A percentile compares a stretch with the other conserved stretches of the same genome.
phyloP scores from a whole-genome alignment of 352 stramenopile species.

The Globisporangium ultimum region DNA sequence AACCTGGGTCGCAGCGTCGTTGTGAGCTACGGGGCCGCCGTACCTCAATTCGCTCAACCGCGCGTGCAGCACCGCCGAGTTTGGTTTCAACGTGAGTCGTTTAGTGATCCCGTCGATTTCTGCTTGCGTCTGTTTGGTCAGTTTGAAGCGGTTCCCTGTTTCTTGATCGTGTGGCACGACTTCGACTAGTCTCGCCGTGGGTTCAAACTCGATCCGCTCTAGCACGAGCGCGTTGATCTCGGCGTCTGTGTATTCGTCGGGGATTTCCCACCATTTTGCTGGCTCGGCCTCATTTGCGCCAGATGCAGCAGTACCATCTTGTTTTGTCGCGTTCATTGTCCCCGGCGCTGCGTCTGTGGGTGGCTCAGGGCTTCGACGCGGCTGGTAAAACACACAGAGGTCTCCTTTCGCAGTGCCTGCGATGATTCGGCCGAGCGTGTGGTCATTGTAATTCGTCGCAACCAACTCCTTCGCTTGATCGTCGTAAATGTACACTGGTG shows the following conservation, averaged over 20 bases:
- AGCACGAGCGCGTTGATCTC: constrained; percentile 63
- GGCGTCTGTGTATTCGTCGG: constrained; percentile 54
- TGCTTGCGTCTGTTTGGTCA: constrained; percentile 43
- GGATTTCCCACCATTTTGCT: constrained; percentile 75
- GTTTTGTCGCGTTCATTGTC: no score
- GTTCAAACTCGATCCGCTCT: constrained; percentile 58
- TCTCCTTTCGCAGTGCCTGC: constrained; percentile 64
- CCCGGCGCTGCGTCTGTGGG: background rate
- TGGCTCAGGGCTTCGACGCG: constrained; percentile 30
- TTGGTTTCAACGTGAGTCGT: constrained; percentile 41
- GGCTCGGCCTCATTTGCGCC: constrained; percentile 27
- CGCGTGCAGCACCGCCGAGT: constrained; percentile 34
- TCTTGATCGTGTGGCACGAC: constrained; percentile 59
- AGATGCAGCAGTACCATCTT: background rate
- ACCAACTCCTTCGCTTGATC: constrained; percentile 41
- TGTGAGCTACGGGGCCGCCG: constrained; percentile 42
- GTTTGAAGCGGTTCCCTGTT: constrained; percentile 65
- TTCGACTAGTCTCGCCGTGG: constrained; percentile 53
- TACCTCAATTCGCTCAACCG: constrained; percentile 52
- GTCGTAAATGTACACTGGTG: constrained; percentile 55
- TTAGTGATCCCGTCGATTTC: constrained; percentile 59
- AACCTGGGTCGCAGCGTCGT: constrained; percentile 38
- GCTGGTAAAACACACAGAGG: constrained; percentile 67
- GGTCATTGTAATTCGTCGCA: constrained; percentile 40
- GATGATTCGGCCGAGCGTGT: constrained; percentile 55